Conservation (phyloP, 495 filamentous ascomycete genomes). For the Penicillium tannophilum region DNA sequence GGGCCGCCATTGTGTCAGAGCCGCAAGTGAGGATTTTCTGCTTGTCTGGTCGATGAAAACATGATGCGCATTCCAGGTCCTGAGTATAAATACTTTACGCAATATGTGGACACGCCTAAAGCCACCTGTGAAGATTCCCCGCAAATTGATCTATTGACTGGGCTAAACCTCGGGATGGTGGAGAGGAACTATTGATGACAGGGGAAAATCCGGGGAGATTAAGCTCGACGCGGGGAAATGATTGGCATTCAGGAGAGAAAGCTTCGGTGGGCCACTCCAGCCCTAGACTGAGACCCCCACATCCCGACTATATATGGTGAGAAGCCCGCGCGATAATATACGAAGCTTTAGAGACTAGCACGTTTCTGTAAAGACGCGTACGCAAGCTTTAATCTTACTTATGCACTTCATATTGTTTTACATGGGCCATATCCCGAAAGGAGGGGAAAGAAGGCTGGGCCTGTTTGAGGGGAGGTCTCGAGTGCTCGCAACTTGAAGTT, state of each 20-base stretch:
- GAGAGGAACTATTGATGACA: slow-evolving; percentile 5
- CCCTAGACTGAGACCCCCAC: slow-evolving; percentile 7
- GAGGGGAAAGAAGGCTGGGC: not conserved
- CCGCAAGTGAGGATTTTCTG: not conserved
- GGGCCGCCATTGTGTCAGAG: slow-evolving; percentile 3
- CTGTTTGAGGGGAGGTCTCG: not conserved
- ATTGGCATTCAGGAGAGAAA: not conserved
- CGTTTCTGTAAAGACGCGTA: not conserved
- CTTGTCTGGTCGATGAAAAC: not conserved
- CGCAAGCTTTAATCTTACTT: slow-evolving; percentile 10
- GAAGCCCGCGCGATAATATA: not conserved
- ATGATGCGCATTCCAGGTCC: not conserved
- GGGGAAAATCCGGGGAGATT: slow-evolving; percentile 7
- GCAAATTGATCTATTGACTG: not conserved
- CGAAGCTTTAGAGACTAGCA: not conserved
- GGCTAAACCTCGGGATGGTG: slow-evolving; percentile 8
- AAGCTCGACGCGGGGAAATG: not conserved
- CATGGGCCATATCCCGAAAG: slow-evolving; percentile 12
- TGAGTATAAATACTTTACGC: slow-evolving; percentile 1
- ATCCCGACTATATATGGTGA: slow-evolving; percentile 13
- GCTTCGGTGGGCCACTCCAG: slow-evolving; percentile 15
- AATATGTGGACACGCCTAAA: not conserved
- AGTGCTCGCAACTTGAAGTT: not conserved
- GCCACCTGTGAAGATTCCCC: not conserved
- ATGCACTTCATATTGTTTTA: not conserved